Percentiles rank a stretch among this genome's conserved stretches.
phyloP scores from a whole-genome alignment of 257 asterid species.

The Mitragyna speciosa region DNA sequence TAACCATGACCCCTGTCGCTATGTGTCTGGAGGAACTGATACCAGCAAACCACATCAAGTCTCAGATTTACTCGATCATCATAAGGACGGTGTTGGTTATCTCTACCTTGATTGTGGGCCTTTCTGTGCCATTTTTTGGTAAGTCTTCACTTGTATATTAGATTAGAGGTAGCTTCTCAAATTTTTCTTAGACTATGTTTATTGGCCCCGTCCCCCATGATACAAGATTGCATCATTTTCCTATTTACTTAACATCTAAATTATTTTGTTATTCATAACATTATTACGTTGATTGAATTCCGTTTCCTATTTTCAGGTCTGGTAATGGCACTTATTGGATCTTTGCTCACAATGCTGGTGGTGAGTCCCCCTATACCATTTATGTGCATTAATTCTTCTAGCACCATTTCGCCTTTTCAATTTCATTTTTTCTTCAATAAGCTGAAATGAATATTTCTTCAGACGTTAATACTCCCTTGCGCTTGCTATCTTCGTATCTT shows the following conservation, averaged over 20 bases:
- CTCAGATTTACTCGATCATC: slow-evolving; percentile 56
- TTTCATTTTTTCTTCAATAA: background rate
- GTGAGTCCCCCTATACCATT: slow-evolving; percentile 40
- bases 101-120: slow-evolving; percentile 76
- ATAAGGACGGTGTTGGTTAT: slow-evolving; percentile 73
- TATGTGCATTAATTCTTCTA: background rate
- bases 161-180: background rate
- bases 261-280: background rate
- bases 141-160: slow-evolving; percentile 9
- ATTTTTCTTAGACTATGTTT: background rate
- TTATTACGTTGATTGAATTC: background rate
- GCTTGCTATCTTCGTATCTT: slow-evolving; percentile 85
- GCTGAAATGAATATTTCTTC: slow-evolving; percentile 12
- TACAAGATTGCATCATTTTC: background rate
- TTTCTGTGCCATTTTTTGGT: slow-evolving; percentile 84
- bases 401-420: background rate
- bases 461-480: slow-evolving; percentile 91
- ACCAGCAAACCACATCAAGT: slow-evolving; percentile 55
- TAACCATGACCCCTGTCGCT: slow-evolving; percentile 91
- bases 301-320: slow-evolving; percentile 44
- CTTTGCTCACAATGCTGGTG: slow-evolving; percentile 87
- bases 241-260: background rate
- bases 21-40: slow-evolving; percentile 90
- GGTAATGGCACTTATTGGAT: slow-evolving; percentile 87
- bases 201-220: background rate